Evolutionary conservation across 257 asterid genomes (phyloP), one percentile per base, ranked within the genome.

Genomic region (Cruciata laevipes): DNA sequence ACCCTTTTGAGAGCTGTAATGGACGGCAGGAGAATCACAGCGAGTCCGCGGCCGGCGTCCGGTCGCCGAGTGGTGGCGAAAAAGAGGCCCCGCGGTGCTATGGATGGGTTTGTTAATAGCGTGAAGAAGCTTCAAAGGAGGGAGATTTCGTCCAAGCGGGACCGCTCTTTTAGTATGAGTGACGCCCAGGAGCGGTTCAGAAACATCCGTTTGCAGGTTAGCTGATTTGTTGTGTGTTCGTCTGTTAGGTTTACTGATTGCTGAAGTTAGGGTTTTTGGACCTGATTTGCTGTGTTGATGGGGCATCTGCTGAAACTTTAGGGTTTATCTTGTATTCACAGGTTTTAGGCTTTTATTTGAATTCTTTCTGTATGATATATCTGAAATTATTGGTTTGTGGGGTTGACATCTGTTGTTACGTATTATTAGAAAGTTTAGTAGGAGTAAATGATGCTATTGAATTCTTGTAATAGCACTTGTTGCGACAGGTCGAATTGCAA

Each of bases 171-270:
- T 79, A 83, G 92, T 71, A 93, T 87, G 95, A 90, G 95, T 69
- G 96, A 93, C 73, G 94, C 97, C 42, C 97, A 90, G 53, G 99
- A 93, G 72, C 85, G 97, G 16, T 93, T 93, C 74, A 90, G 99
- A 37, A 90, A 93, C 81, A 93, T 93, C 64, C 84, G 82, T 20
- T 83, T 93, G 75, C 96, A 88, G 97, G 99, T 93, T 72, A 20
- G 49, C 27, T 27, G 7, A 6, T 24, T 51, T 14, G 25, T 49
- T 21, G 14, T 20, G 69, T 35, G 31, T 68, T 49, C 5, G 18
- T 51, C 52, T 60, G 8, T 61, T 42, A 5, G 9, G 35, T 18
- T 67, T n/a, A 5, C 24, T 61, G 66, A 52, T 31, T 62, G 21
- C 63, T 33, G 17, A 61, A 61, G 53, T 52, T 68, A 24, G 66